phyloP scores from a whole-genome alignment of 495 filamentous ascomycete genomes.

The Aspergillus baeticus region DNA sequence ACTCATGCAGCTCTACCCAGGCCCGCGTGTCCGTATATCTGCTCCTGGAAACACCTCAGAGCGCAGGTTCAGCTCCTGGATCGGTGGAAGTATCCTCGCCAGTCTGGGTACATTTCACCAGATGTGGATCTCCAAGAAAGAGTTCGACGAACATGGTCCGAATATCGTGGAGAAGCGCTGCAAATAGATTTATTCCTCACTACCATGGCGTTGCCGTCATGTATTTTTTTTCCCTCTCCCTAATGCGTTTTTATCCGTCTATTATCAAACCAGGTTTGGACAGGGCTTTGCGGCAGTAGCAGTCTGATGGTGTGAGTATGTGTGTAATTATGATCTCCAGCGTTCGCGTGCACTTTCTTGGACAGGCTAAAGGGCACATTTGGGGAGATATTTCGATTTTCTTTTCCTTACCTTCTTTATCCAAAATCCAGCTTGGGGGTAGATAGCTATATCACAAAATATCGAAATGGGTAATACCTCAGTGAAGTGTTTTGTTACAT shows the following conservation, averaged over 20 bases:
- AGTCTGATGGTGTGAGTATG: background rate
- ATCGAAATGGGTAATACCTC: no score
- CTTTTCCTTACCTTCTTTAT: background rate
- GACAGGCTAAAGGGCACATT: slow-evolving; percentile 6
- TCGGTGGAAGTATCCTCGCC: slow-evolving; percentile 93
- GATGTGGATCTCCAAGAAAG: slow-evolving; percentile 89
- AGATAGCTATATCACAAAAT: no score
- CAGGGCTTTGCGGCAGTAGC: background rate
- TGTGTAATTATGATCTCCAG: background rate
- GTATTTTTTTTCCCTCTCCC: slow-evolving; percentile 1
- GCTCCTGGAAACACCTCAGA: slow-evolving; percentile 84
- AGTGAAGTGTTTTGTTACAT: no score
- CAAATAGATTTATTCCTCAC: slow-evolving; percentile 34
- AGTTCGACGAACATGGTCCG: slow-evolving; percentile 58
- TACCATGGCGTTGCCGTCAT: background rate
- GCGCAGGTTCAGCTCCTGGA: slow-evolving; percentile 88
- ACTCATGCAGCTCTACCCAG: slow-evolving; percentile 73
- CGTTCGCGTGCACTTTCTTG: slow-evolving; percentile 10
- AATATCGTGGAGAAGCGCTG: slow-evolving; percentile 63
- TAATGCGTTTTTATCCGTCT: background rate
- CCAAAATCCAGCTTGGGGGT: background rate
- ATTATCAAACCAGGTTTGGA: no score
- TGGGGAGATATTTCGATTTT: background rate
- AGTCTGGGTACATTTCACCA: slow-evolving; percentile 99
- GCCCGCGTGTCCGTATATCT: slow-evolving; percentile 77